Conservation (phyloP, 768 basidiomycete species). For the Auricularia cornea region DNA sequence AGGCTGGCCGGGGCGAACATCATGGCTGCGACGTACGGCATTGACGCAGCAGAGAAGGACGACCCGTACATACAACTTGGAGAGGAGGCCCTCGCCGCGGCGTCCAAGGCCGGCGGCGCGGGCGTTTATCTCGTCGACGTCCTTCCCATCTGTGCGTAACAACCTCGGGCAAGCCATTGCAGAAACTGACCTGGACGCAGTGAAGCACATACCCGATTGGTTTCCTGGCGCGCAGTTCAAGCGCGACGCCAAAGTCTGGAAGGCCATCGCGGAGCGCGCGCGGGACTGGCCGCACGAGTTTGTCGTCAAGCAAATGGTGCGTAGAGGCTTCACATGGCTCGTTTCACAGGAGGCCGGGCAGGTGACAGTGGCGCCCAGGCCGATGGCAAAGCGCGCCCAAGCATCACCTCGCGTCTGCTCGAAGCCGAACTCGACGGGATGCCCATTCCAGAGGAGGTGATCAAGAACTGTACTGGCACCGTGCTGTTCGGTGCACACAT, state of each 20-base stretch:
- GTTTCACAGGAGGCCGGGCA: neutral
- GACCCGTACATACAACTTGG: neutral
- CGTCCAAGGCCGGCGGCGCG: neutral
- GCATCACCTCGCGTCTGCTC: conserved; percentile 13
- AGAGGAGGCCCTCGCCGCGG: neutral
- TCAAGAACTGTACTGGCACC: conserved; percentile 12
- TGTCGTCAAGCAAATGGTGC: conserved; percentile 34
- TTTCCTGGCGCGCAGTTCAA: conserved; percentile 32
- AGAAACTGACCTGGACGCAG: conserved; percentile 10
- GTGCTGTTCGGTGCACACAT: conserved; percentile 25
- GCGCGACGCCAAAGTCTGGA: conserved; percentile 21
- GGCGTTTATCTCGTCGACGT: neutral
- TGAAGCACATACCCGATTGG: conserved; percentile 33
- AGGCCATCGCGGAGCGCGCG: conserved; percentile 21
- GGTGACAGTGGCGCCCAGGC: conserved; percentile 6
- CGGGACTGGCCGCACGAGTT: conserved; percentile 29
- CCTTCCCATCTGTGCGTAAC: neutral
- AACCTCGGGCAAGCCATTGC: neutral
- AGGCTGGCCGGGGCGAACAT: neutral
- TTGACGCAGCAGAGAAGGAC: neutral
- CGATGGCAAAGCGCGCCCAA: conserved; percentile 11
- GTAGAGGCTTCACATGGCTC: neutral
- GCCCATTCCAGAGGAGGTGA: neutral
- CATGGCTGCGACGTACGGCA: neutral
- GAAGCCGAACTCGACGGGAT: neutral